phyloP scores from a whole-genome alignment of 768 basidiomycete species.

The Termitomyces eurrhizus region DNA sequence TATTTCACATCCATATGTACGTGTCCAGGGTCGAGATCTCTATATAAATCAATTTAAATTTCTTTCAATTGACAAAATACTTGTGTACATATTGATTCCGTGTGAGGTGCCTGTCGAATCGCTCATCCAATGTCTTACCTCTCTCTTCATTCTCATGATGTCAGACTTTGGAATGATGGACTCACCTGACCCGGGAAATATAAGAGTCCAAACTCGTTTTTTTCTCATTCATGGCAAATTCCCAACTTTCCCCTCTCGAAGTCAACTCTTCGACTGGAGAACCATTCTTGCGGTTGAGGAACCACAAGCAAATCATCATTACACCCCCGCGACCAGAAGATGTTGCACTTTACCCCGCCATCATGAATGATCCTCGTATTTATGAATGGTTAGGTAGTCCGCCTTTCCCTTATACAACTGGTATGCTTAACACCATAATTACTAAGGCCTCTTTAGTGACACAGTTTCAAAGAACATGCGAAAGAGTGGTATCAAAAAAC shows the following conservation, averaged over 20 bases:
- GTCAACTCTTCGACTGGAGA: slow-evolving; percentile 32
- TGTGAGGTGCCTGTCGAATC: background rate
- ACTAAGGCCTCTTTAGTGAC: background rate
- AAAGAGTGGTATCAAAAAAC: slow-evolving; percentile 23
- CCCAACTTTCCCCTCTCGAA: slow-evolving; percentile 30
- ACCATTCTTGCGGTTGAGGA: slow-evolving; percentile 46
- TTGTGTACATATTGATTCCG: background rate
- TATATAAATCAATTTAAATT: no score
- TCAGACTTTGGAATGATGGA: background rate
- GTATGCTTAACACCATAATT: slow-evolving; percentile 16
- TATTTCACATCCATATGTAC: background rate
- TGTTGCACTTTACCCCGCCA: slow-evolving; percentile 21
- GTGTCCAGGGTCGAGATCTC: background rate
- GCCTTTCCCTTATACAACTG: slow-evolving; percentile 49
- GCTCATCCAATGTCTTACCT: background rate
- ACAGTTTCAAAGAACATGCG: slow-evolving; percentile 28
- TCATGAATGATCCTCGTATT: slow-evolving; percentile 50
- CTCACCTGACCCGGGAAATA: background rate
- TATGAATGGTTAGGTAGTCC: slow-evolving; percentile 41
- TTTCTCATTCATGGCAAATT: slow-evolving; percentile 17
- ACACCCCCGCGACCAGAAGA: slow-evolving; percentile 48
- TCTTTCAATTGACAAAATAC: background rate
- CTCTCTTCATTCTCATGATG: background rate
- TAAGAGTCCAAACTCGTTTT: background rate
- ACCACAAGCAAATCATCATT: slow-evolving; percentile 52